Conservation (phyloP, 495 filamentous ascomycete genomes). For the Pyrenopolyporus hunteri region DNA sequence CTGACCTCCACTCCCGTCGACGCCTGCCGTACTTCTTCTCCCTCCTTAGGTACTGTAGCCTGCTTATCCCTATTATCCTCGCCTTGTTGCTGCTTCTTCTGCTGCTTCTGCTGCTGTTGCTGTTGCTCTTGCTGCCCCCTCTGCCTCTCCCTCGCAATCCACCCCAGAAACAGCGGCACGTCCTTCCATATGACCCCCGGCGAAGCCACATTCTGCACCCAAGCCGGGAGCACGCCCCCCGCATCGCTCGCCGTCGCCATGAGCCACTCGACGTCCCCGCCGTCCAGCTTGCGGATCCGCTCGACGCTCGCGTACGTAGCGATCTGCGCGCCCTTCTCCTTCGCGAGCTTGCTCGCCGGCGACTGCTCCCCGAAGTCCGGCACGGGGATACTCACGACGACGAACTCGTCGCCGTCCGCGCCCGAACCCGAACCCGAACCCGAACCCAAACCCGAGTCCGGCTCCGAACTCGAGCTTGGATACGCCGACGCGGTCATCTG, state of each 20-base stretch:
- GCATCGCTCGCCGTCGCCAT: conserved; percentile 77
- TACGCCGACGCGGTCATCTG: conserved; percentile 45
- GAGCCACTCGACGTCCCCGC: conserved; percentile 60
- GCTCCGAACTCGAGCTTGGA: too few species aligned
- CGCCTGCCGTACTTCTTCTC: conserved; percentile 1
- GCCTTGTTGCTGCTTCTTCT: conserved; percentile 14
- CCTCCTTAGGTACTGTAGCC: not conserved
- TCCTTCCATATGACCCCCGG: conserved; percentile 72
- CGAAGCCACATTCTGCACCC: conserved; percentile 70
- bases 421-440: too few species aligned
- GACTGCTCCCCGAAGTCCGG: conserved; percentile 43
- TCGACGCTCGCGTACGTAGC: conserved; percentile 68
- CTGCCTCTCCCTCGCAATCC: conserved; percentile 57
- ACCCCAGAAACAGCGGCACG: conserved; percentile 70
- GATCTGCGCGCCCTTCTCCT: conserved; percentile 54
- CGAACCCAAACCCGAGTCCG: too few species aligned
- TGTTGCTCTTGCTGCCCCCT: conserved; percentile 17
- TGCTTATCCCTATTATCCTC: not conserved
- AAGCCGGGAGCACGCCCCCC: conserved; percentile 67
- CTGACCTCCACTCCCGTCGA: conserved; percentile 9
- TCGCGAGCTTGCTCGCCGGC: conserved; percentile 41
- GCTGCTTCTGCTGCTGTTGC: conserved; percentile 25
- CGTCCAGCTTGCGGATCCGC: conserved; percentile 50
- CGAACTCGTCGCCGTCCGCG: conserved; percentile 46
- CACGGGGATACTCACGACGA: conserved; percentile 64